Conservation (phyloP, 495 filamentous ascomycete species). For the Penicillium dipodomyicola region DNA sequence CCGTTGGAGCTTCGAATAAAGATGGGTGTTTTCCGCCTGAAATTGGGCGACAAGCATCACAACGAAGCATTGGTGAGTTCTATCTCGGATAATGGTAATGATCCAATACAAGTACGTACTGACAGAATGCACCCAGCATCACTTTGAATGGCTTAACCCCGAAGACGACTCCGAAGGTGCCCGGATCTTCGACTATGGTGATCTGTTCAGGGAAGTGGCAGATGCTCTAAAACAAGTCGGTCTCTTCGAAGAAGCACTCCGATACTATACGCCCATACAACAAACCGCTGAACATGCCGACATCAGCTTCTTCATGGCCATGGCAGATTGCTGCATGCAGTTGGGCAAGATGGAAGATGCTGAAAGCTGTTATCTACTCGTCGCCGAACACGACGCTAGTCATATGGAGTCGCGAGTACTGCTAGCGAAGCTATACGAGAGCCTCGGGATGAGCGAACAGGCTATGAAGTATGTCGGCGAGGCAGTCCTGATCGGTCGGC, state of each 20-base stretch:
- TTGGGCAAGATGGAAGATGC: constrained; percentile 63
- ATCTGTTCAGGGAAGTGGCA: constrained; percentile 73
- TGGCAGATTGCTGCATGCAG: constrained; percentile 69
- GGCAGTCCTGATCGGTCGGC: constrained; percentile 59
- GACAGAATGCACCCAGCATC: constrained; percentile 41
- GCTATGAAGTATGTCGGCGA: constrained; percentile 73
- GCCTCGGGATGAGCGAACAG: constrained; percentile 62
- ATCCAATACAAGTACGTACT: background rate
- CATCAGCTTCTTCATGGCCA: constrained; percentile 61
- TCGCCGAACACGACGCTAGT: constrained; percentile 64
- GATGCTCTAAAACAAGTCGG: constrained; percentile 59
- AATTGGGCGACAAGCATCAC: constrained; percentile 55
- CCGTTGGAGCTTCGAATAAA: constrained; percentile 84
- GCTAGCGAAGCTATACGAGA: constrained; percentile 78
- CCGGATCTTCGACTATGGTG: constrained; percentile 60
- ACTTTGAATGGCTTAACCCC: constrained; percentile 65
- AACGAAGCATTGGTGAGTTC: constrained; percentile 73
- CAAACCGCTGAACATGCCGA: constrained; percentile 57
- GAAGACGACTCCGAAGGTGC: constrained; percentile 47
- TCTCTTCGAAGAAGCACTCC: constrained; percentile 61
- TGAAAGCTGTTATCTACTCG: constrained; percentile 67
- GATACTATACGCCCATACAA: constrained; percentile 70
- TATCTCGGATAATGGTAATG: background rate
- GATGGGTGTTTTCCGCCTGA: constrained; percentile 76
- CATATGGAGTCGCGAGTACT: constrained; percentile 71